Base-by-base conservation (phyloP, 352 stramenopile genomes). In the Phytophthora agathidicida region DNA sequence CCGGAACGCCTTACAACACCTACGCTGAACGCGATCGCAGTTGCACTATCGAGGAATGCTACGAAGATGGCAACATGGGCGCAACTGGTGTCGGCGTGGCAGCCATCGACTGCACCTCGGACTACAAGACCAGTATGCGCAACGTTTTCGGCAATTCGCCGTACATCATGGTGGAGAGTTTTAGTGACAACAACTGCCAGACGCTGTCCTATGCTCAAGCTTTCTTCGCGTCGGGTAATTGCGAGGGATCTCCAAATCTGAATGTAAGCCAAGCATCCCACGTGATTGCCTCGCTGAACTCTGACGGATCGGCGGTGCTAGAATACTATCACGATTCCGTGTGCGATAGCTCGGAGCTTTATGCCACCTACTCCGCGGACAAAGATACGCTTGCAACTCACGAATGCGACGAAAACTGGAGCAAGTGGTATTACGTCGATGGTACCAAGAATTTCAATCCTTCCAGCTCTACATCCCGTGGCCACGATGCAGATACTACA, bases 341-440 rank as follows among this genome's bases (percentile, higher is more conserved):
- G 9, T 70, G 60, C 17, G 35, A 47, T 17, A 13, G 3, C 5
- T 42, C n/a, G 3, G 13, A 61, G 19, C 26, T 46, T 2, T 23
- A 20, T n/a, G 43, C 24, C 20, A 58, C 50, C 2, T 68, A 58
- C 33, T 52, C 7, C 10, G 50, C 52, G 10, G 45, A 52, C 43
- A 63, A 42, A 22, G 13, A 63, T 4, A 37, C 30, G 10, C 27
- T 68, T n/a, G 3, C 22, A 14, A 63, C 20, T 9, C 50, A 63
- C 31, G 8, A 45, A 30, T 68, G 59, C 28, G 51, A 55, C 27
- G 17, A 39, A 11, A 33, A 31, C 20, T 45, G 32, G 44, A 66
- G 16, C 27, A 71, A 71, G 14, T 66, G 61, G 61, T 66, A 71
- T 31, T 61, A 71, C 22, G 13, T 61, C 22, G 30, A 62, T 27